Conservation (phyloP, 257 asterid species). For the Fraxinus anomala region DNA sequence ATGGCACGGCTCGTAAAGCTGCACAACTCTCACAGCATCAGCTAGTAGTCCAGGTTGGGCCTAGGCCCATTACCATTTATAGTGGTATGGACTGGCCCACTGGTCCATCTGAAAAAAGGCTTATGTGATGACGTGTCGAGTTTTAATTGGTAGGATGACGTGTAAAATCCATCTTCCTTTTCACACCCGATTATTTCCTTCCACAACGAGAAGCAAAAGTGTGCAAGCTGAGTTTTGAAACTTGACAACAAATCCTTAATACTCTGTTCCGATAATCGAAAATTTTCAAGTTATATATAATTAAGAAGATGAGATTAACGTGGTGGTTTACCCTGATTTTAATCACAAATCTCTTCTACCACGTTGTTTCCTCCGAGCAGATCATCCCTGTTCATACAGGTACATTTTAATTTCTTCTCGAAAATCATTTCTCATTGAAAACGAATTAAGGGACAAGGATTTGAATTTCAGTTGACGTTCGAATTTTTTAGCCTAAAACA, state of each 20-base stretch:
- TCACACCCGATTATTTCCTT: neutral
- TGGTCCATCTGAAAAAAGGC: neutral
- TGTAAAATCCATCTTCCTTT: neutral
- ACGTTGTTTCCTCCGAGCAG: conserved; percentile 11
- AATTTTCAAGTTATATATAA: neutral
- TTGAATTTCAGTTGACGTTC: neutral
- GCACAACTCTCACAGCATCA: neutral
- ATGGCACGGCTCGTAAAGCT: neutral
- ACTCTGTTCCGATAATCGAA: neutral
- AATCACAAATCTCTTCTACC: neutral
- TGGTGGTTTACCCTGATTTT: conserved; percentile 1
- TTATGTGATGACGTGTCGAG: neutral
- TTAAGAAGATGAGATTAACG: conserved; percentile 7
- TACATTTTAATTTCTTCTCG: neutral
- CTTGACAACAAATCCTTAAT: neutral
- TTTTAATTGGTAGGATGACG: neutral
- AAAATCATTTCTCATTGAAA: neutral
- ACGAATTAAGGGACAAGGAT: neutral
- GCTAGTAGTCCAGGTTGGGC: neutral
- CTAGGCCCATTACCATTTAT: neutral
- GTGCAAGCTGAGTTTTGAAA: neutral
- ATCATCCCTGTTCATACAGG: conserved; percentile 27
- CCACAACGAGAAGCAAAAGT: neutral
- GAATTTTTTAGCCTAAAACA: neutral
- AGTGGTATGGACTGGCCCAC: too few species aligned